phyloP scores from a whole-genome alignment of 2,329 filamentous ascomycete genomes.

The Aspergillus pseudoglaucus region DNA sequence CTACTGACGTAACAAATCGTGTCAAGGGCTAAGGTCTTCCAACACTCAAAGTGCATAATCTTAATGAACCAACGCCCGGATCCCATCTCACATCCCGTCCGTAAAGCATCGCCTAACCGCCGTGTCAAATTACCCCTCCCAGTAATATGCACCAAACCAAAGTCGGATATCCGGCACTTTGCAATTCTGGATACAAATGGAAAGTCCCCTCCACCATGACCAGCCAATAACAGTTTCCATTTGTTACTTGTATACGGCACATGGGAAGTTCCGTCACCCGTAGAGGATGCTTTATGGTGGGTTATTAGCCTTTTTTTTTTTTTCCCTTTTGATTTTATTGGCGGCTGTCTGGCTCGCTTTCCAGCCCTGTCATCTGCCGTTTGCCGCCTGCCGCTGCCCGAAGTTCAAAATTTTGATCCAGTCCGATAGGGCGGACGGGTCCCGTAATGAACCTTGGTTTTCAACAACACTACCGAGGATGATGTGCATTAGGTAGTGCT shows the following conservation, averaged over 20 bases:
- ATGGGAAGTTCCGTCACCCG: too few relatives aligned
- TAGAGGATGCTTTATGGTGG: too few relatives aligned
- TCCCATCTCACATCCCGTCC: too few relatives aligned
- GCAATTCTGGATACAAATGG: too few relatives aligned
- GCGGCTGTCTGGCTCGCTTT: too few relatives aligned
- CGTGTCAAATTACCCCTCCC: background rate
- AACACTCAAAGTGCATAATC: too few relatives aligned
- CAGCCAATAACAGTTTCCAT: too few relatives aligned
- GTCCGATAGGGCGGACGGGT: background rate
- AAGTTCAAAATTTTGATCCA: background rate
- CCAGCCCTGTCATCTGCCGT: background rate
- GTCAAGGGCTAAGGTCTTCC: background rate
- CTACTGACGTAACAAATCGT: background rate
- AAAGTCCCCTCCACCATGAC: too few relatives aligned
- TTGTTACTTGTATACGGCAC: too few relatives aligned
- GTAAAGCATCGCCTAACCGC: background rate
- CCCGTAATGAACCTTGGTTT: background rate
- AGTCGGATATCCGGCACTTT: background rate
- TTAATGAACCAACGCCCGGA: too few relatives aligned
- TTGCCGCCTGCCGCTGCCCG: background rate
- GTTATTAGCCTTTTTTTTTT: too few relatives aligned
- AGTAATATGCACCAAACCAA: background rate
- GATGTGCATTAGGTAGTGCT: background rate
- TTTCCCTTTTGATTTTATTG: too few relatives aligned
- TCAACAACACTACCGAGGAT: background rate